Evolutionary conservation across 2,329 filamentous ascomycete species (phyloP), one percentile per base, ranked within the genome.

Genomic region (Aspergillus piperis): DNA sequence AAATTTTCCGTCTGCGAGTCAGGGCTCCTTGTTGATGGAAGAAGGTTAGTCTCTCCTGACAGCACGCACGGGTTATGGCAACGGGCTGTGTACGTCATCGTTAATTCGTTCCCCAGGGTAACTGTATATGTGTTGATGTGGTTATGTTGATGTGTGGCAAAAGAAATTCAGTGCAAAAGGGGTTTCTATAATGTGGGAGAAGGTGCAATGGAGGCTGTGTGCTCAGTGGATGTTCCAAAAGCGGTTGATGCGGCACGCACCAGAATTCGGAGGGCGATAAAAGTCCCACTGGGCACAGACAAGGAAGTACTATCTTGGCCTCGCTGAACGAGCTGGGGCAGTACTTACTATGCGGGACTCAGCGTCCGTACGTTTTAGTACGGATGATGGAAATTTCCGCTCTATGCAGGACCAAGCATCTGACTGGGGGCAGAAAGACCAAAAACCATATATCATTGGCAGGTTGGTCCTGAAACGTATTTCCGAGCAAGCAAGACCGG

Each of bases 1-100:
- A 90, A 77, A 56, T 77, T 76, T 61, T 71, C 73, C 51, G 81
- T 83, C 61, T 78, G 75, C 60, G 77, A 77, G 68, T 81, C 75
- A 36, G 78, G 77, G 62, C 75, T 75, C 66, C 80, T 81, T 65
- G 54, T 57, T 54, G 55, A 56, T 59, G 64, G 38, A 23, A 56
- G 57, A 57, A 60, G 21, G 67, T 77, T 62, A 77, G 73, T 54
- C 56, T 62, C 44, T 64, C 62, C 54, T 47, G 41, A 56, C 52
- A 49, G 25, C 51, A 25, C 58, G 42, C 47, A 59, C 48, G 39
- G 17, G 42, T 54, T 57, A 39, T 54, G 23, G 51, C 50, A 57
- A 49, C 59, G 62, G 62, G 60, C 49, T 59, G 39, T 57, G 65
- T 73, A 75, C 72, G 70, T 71, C 71, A 74, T 76, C 59, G 48